Conservation (phyloP, 495 filamentous ascomycete genomes). For the Talaromyces adpressus region DNA sequence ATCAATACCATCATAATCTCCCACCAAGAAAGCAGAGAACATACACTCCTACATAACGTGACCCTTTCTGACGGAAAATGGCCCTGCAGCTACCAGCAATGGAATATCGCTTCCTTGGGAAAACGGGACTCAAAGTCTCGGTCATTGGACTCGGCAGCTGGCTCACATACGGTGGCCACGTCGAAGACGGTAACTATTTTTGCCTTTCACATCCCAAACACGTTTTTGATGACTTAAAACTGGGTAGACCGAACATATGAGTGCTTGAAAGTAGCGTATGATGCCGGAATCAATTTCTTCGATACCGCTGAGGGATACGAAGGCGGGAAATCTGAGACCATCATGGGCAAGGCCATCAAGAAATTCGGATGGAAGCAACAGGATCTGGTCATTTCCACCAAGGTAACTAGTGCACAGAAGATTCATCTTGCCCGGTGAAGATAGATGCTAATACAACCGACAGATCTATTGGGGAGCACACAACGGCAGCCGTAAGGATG, state of each 20-base stretch:
- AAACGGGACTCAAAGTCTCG: conserved; percentile 68
- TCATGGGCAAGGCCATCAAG: conserved; percentile 67
- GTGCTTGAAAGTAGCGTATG: conserved; percentile 70
- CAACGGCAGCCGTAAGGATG: conserved; percentile 42
- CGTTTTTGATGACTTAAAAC: not conserved
- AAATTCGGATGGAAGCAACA: conserved; percentile 60
- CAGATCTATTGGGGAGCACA: conserved; percentile 56
- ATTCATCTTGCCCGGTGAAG: not conserved
- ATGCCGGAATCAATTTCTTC: conserved; percentile 71
- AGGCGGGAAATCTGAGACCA: conserved; percentile 61
- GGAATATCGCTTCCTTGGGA: conserved; percentile 69
- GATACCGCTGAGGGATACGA: conserved; percentile 52
- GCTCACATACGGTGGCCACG: conserved; percentile 73
- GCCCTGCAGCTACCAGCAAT: conserved; percentile 26
- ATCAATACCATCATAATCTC: too few relatives aligned
- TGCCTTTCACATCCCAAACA: not conserved
- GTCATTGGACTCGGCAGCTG: conserved; percentile 67
- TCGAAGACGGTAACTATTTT: conserved; percentile 47
- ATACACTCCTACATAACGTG: too few relatives aligned
- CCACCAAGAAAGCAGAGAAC: too few relatives aligned
- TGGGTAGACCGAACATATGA: conserved; percentile 50
- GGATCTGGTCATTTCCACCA: conserved; percentile 79
- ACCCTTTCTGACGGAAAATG: not conserved
- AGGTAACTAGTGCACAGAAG: conserved; percentile 34
- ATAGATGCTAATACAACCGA: not conserved